A percentile compares a stretch with the other conserved stretches of the same genome.
These are phyloP conservation scores for Stephanodiscus minutulus DNA, from an alignment of 108 stramenopile species.

Conservation along the genomic window DNA sequence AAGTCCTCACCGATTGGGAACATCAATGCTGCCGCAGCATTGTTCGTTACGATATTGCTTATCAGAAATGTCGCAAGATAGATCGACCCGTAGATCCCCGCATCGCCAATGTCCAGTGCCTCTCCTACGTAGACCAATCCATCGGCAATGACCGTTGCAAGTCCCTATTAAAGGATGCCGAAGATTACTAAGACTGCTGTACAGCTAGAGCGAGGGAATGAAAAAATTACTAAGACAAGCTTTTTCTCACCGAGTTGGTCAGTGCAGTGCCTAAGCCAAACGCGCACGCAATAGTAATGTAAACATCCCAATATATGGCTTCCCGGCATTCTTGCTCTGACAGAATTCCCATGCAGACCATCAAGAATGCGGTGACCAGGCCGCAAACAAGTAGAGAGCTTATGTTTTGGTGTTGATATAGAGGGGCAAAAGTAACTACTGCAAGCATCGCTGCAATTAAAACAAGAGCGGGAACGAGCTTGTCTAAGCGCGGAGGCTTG, in stretches of 20 bases:
- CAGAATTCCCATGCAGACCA: conserved; percentile 72
- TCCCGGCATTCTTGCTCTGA: conserved; percentile 83
- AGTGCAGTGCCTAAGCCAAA: conserved; percentile 85
- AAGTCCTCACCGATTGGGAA: conserved; percentile 46
- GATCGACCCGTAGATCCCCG: conserved; percentile 77
- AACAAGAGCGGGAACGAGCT: conserved; percentile 69
- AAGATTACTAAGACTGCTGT: background rate
- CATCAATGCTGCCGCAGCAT: conserved; percentile 84
- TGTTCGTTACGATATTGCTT: conserved; percentile 83
- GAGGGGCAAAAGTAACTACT: background rate
- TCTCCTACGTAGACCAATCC: conserved; percentile 63
- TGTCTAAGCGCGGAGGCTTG: conserved; percentile 71
- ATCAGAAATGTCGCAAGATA: conserved; percentile 87
- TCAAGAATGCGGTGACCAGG: conserved; percentile 59
- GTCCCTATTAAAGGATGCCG: conserved; percentile 35
- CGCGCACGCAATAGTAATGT: conserved; percentile 73
- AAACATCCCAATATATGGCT: conserved; percentile 83
- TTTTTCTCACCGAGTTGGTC: conserved; percentile 52
- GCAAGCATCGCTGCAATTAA: conserved; percentile 56
- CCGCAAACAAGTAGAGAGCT: conserved; percentile 65
- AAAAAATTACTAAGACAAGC: background rate
- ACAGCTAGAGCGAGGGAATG: background rate
- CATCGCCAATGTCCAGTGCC: conserved; percentile 64
- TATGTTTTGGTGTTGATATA: conserved; percentile 1
- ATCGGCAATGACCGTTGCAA: conserved; percentile 68